Evolutionary conservation across 768 basidiomycete genomes (phyloP), one percentile per base, ranked within the genome.

Genomic region (Phaeotremella skinneri): DNA sequence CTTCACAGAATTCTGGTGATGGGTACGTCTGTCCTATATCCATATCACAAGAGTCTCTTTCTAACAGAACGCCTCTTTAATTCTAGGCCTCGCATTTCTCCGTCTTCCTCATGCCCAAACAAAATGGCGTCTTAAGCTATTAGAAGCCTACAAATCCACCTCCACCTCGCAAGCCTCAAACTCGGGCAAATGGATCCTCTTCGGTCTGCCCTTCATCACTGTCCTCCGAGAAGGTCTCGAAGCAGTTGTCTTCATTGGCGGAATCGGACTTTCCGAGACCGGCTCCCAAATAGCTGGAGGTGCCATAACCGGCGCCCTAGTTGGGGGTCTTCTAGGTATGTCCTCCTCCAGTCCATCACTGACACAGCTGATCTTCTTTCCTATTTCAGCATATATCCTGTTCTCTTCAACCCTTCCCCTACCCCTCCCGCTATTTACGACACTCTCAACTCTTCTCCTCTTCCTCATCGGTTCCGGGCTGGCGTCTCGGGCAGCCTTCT

Each of bases 221-320:
- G 89, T 97, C 49, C 80, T 96, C 39, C 86, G 92, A 58, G 92
- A 96, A 81, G 91, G 91, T 58, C 80, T 94, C 63, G 92, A 96
- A 75, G 91, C 88, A 0, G 86, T 93, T 57, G 80, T 94, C 54
- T 94, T 94, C 72, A 88, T 94, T 25, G 89, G 91, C 2, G 91
- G 91, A 45, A 63, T 90, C 70, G 54, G 49, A 66, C 84, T 96
- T 45, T 87, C 87, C 13, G 84, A 91, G 69, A 80, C 85, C 4
- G 91, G 88, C 1, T 83, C 82, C 1, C 82, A 91, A 5, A 90
- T 94, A 62, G 91, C 91, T 1, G 85, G 94, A 30, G 89, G 93
- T 4, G 83, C 90, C 42, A 85, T 94, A 55, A 83, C 85, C 21
- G 92, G 91, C 14, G 76, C 94, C 57, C 67, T 91, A 52, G 83